Evolutionary conservation across 2,329 filamentous ascomycete species (phyloP).

Genomic region (Epichloe festucae): DNA sequence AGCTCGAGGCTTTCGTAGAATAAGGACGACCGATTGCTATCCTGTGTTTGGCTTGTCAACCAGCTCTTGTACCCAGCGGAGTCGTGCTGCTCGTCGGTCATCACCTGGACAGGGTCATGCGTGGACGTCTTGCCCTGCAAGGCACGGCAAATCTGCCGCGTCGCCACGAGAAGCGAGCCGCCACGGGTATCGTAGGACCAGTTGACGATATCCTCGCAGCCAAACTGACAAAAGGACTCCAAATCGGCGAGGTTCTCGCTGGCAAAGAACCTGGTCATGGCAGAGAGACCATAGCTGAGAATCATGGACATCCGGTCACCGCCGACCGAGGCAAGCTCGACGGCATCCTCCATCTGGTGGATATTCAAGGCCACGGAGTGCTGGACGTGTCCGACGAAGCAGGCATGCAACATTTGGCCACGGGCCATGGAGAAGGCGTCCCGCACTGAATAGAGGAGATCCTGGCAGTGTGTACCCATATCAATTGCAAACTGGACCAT

Average conservation of each 20-base stretch:
- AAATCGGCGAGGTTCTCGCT: conserved; percentile 57
- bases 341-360: conserved; percentile 47
- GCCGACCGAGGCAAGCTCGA: conserved; percentile 52
- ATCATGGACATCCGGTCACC: conserved; percentile 63
- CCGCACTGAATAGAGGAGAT: conserved; percentile 49
- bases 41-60: conserved; percentile 36
- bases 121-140: conserved; percentile 60
- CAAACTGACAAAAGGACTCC: conserved; percentile 56
- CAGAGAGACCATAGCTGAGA: conserved; percentile 55
- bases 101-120: conserved; percentile 37
- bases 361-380: conserved; percentile 46
- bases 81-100: conserved; percentile 57
- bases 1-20: conserved; percentile 58
- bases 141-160: conserved; percentile 54
- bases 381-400: conserved; percentile 59
- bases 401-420: conserved; percentile 54
- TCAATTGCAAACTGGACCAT: conserved; percentile 56
- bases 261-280: conserved; percentile 54
- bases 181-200: conserved; percentile 62
- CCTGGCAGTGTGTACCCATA: conserved; percentile 48
- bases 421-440: conserved; percentile 55
- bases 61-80: conserved; percentile 45
- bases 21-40: conserved; percentile 50
- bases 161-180: conserved; percentile 53
- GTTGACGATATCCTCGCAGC: conserved; percentile 59